Conservation (phyloP, 2,329 filamentous ascomycete genomes). For the Colletotrichum liaoningense region DNA sequence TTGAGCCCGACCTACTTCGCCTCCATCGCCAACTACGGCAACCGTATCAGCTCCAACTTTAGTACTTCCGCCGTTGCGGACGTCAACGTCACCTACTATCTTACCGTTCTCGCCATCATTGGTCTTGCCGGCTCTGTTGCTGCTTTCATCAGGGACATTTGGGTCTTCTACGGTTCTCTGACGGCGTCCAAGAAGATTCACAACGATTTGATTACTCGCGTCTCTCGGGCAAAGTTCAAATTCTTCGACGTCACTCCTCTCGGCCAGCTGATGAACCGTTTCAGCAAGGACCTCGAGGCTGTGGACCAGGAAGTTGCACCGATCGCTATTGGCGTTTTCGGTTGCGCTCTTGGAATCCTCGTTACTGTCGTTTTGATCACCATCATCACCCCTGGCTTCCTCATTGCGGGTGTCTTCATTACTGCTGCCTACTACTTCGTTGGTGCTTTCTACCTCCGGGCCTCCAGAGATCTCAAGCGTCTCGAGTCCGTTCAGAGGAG, state of each 20-base stretch:
- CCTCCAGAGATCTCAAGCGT: slow-evolving; percentile 95
- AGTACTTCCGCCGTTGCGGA: slow-evolving; percentile 53
- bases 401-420: slow-evolving; percentile 89
- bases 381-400: slow-evolving; percentile 88
- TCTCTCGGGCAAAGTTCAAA: slow-evolving; percentile 92
- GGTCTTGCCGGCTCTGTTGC: slow-evolving; percentile 82
- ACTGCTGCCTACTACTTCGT: slow-evolving; percentile 84
- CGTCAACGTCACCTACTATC: slow-evolving; percentile 87
- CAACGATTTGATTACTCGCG: slow-evolving; percentile 77
- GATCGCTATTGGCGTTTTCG: slow-evolving; percentile 81
- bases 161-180: slow-evolving; percentile 92
- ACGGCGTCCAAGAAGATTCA: slow-evolving; percentile 90
- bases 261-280: slow-evolving; percentile 97
- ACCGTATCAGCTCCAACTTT: slow-evolving; percentile 43
- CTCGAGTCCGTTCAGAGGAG: slow-evolving; percentile 94
- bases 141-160: slow-evolving; percentile 84
- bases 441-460: slow-evolving; percentile 87
- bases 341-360: slow-evolving; percentile 74
- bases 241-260: slow-evolving; percentile 98
- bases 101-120: slow-evolving; percentile 83
- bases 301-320: slow-evolving; percentile 97
- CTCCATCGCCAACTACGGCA: slow-evolving; percentile 52
- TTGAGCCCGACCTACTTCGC: slow-evolving; percentile 53
- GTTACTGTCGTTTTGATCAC: slow-evolving; percentile 92
- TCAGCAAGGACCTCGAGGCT: slow-evolving; percentile 96